These are phyloP conservation scores for Dothideomycetes sp. DNA, from an alignment of 2,329 filamentous ascomycete species.

Conservation along the genomic window DNA sequence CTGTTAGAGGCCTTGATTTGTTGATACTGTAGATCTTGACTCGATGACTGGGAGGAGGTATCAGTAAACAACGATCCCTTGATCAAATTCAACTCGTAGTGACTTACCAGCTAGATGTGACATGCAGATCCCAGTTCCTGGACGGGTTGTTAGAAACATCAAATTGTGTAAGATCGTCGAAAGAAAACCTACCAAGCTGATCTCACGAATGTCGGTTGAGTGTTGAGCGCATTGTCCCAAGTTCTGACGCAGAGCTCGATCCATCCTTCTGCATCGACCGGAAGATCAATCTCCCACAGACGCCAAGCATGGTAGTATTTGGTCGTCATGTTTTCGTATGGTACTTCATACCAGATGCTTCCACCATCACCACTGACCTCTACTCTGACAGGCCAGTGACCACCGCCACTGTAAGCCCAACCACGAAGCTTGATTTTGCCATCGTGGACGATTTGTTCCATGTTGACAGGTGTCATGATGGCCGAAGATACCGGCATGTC, in stretches of 20 bases:
- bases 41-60: conserved; percentile 36
- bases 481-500: conserved; percentile 62
- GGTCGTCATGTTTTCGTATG: conserved; percentile 48
- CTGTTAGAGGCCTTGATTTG: conserved; percentile 39
- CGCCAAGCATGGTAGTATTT: conserved; percentile 59
- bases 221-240: conserved; percentile 40
- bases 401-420: conserved; percentile 37
- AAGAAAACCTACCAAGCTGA: conserved; percentile 30
- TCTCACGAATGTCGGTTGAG: conserved; percentile 36
- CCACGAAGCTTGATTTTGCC: conserved; percentile 47
- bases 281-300: conserved; percentile 53
- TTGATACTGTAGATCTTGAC: conserved; percentile 57
- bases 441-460: conserved; percentile 52
- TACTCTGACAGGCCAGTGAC: conserved; percentile 47
- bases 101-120: conserved; percentile 44
- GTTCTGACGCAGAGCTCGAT: conserved; percentile 35
- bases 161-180: conserved; percentile 3
- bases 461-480: conserved; percentile 55
- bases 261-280: conserved; percentile 44
- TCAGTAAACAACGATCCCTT: neutral
- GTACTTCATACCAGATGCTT: conserved; percentile 55
- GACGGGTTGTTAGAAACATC: conserved; percentile 18
- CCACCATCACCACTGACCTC: conserved; percentile 57
- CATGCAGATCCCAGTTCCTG: conserved; percentile 57
- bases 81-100: neutral